These are phyloP conservation scores for Coemansia nantahalensis DNA, from an alignment of 192 early-diverging fungal genomes.

Conservation along the genomic window DNA sequence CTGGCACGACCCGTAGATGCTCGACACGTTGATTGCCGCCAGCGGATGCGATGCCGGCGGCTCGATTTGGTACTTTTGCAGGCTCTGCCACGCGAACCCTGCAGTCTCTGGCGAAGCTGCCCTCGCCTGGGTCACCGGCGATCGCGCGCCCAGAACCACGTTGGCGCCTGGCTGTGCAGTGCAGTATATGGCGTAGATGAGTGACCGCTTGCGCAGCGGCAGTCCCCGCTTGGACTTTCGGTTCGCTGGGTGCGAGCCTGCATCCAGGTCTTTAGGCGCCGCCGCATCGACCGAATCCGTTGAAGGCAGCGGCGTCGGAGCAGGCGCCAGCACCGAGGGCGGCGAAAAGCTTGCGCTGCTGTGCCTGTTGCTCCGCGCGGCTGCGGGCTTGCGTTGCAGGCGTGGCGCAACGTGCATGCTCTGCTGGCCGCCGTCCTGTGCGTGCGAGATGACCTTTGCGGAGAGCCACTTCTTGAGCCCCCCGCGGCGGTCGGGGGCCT, in stretches of 20 bases:
- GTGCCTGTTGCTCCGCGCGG: background rate
- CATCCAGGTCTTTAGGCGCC: background rate
- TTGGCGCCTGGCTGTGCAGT: conserved; percentile 12
- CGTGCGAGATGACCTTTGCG: conserved; percentile 9
- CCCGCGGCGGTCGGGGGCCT: background rate
- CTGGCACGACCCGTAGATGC: conserved; percentile 30
- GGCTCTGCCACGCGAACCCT: no score
- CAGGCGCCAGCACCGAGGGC: background rate
- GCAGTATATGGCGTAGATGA: conserved; percentile 50
- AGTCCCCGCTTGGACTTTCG: conserved; percentile 3
- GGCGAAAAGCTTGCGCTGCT: background rate
- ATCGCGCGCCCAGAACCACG: no score
- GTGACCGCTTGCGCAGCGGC: conserved; percentile 45
- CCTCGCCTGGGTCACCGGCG: no score
- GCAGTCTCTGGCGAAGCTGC: background rate
- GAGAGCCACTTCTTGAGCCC: conserved; percentile 46
- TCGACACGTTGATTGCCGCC: conserved; percentile 12
- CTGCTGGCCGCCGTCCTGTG: conserved; percentile 1
- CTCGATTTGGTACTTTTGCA: background rate
- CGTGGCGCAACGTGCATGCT: conserved; percentile 7
- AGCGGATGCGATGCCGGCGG: conserved; percentile 1
- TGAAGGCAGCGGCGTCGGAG: conserved; percentile 5
- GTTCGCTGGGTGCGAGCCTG: no score
- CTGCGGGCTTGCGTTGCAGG: conserved; percentile 5
- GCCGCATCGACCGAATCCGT: background rate